Evolutionary conservation across 257 asterid species (phyloP).

Genomic region (Mentha longifolia): DNA sequence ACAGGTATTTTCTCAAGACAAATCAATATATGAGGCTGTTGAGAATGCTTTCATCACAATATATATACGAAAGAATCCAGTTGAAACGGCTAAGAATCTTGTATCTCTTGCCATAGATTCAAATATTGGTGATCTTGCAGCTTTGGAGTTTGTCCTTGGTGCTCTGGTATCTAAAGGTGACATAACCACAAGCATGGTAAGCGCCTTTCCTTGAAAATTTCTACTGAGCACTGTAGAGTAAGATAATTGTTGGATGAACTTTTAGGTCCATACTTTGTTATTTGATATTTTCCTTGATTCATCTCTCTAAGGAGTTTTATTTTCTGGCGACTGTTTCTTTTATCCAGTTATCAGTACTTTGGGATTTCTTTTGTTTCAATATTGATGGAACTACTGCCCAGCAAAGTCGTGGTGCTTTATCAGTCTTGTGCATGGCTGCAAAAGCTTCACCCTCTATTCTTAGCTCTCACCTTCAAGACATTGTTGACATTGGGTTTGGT

Average conservation of each 20-base stretch:
- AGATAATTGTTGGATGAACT: conserved; percentile 17
- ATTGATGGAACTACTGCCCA: conserved; percentile 85
- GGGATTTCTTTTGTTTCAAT: conserved; percentile 99
- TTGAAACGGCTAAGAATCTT: conserved; percentile 92
- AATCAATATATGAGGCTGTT: conserved; percentile 93
- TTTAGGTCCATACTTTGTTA: conserved; percentile 12
- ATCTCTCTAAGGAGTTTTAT: conserved; percentile 21
- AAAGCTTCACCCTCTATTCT: conserved; percentile 73
- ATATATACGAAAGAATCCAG: conserved; percentile 71
- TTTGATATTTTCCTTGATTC: conserved; percentile 6
- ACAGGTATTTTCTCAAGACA: conserved; percentile 96
- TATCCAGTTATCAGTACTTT: conserved; percentile 84
- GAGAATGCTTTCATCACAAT: conserved; percentile 94
- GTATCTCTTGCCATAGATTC: conserved; percentile 83
- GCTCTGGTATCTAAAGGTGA: conserved; percentile 90
- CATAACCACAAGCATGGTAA: conserved; percentile 75
- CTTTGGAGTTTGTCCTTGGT: conserved; percentile 82
- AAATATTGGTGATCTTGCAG: conserved; percentile 95
- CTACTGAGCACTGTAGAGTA: not conserved
- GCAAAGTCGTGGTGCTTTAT: conserved; percentile 96
- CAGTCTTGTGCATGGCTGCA: conserved; percentile 94
- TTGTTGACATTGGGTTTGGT: conserved; percentile 96
- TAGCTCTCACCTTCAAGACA: conserved; percentile 88
- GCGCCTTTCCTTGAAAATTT: conserved; percentile 27
- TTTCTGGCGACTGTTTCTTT: conserved; percentile 27